These are phyloP conservation scores for Diversispora epigaea DNA, from an alignment of 192 early-diverging fungal species.

Conservation along the genomic window DNA sequence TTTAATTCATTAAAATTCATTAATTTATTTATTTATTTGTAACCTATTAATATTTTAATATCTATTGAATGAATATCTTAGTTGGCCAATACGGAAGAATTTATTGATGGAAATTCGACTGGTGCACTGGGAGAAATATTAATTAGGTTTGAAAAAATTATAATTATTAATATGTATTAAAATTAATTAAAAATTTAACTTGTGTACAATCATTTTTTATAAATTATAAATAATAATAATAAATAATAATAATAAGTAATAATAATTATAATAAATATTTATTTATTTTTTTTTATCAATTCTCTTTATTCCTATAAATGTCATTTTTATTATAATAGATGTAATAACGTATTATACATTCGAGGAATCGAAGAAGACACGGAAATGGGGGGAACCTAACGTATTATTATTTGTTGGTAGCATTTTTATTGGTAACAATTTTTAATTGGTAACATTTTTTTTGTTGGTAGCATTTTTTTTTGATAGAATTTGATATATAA, in stretches of 20 bases:
- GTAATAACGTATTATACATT: slow-evolving; percentile 83
- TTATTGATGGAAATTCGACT: slow-evolving; percentile 84
- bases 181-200: not conserved
- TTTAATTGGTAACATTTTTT: too few relatives aligned
- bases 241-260: too few relatives aligned
- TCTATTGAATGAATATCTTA: slow-evolving; percentile 41
- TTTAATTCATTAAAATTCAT: not conserved
- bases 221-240: not conserved
- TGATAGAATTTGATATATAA: too few relatives aligned
- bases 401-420: too few relatives aligned
- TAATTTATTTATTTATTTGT: not conserved
- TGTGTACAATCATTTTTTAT: not conserved
- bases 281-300: not conserved
- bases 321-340: slow-evolving; percentile 47
- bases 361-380: slow-evolving; percentile 64
- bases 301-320: not conserved
- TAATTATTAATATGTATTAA: not conserved
- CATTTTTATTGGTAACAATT: too few relatives aligned
- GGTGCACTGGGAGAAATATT: slow-evolving; percentile 91
- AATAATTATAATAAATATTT: not conserved
- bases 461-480: too few relatives aligned
- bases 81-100: slow-evolving; percentile 94
- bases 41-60: not conserved
- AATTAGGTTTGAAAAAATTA: slow-evolving; percentile 57
- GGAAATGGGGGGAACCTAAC: slow-evolving; percentile 26